These are phyloP conservation scores for Nothophytophthora sp. DNA, from an alignment of 352 stramenopile species.

Conservation along the genomic window DNA sequence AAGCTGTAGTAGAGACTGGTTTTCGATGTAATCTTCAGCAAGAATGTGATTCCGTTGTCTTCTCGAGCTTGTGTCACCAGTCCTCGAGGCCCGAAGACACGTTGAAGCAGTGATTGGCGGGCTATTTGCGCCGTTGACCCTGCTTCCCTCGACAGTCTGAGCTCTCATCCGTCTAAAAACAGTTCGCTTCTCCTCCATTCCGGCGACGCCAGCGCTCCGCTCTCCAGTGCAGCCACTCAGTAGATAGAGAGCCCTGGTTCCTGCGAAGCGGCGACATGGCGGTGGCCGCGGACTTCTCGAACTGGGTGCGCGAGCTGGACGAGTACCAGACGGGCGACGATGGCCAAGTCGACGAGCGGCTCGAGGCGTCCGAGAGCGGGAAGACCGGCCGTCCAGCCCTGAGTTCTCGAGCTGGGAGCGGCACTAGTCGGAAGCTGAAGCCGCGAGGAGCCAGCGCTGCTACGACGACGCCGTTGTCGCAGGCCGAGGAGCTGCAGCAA, in stretches of 20 bases:
- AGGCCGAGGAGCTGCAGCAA: constrained; percentile 86
- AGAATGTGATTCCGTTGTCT: too few relatives aligned
- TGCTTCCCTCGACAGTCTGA: background rate
- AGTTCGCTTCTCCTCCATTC: constrained; percentile 7
- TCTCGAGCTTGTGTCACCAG: too few relatives aligned
- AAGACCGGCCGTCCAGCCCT: constrained; percentile 11
- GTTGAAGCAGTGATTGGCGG: constrained; percentile 17
- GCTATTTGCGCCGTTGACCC: constrained; percentile 14
- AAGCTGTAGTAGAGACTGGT: too few relatives aligned
- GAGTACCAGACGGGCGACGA: constrained; percentile 37
- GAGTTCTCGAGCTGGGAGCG: constrained; percentile 14
- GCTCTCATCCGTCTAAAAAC: constrained; percentile 14
- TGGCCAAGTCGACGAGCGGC: constrained; percentile 36
- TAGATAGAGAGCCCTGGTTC: too few relatives aligned
- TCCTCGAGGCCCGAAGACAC: too few relatives aligned
- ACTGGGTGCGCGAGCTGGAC: constrained; percentile 63
- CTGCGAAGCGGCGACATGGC: constrained; percentile 13
- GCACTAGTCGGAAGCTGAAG: constrained; percentile 24
- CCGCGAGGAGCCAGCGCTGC: constrained; percentile 16
- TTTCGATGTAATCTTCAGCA: too few relatives aligned
- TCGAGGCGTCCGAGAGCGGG: constrained; percentile 22
- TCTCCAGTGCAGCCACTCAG: too few relatives aligned
- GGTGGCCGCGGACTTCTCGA: constrained; percentile 42
- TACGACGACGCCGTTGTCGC: constrained; percentile 21
- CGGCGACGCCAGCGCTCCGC: background rate